Conservation (phyloP, 2,329 filamentous ascomycete genomes). For the Tolypocladium sp. region DNA sequence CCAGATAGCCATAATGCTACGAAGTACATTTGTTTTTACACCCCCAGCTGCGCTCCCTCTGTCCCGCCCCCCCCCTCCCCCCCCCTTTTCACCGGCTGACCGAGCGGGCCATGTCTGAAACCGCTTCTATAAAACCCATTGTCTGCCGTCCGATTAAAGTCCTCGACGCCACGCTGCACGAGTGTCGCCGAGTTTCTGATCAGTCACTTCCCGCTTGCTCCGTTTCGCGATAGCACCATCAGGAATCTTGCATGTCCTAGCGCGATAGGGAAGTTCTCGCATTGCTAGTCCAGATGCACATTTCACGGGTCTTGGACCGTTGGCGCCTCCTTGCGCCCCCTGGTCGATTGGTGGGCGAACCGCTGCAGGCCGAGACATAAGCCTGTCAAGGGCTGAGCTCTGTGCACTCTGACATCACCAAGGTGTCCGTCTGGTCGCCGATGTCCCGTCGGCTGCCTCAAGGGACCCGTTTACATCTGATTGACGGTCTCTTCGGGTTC, state of each 20-base stretch:
- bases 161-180: neutral
- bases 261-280: neutral
- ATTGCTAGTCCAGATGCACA: neutral
- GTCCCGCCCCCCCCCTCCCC: neutral
- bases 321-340: neutral
- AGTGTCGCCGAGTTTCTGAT: neutral
- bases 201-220: neutral
- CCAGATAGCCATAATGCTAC: neutral
- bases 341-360: neutral
- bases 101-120: neutral
- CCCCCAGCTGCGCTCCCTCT: neutral
- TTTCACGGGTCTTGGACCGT: neutral
- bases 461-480: neutral
- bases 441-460: neutral
- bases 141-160: neutral
- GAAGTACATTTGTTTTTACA: neutral
- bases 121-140: neutral
- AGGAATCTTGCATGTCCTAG: neutral
- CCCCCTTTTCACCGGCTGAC: too few species aligned
- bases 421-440: neutral
- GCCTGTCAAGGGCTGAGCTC: neutral
- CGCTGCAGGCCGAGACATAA: slow-evolving; percentile 1
- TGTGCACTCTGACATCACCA: neutral
- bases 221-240: neutral
- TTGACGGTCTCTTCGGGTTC: neutral